These are phyloP conservation scores for Diaporthe ilicicola DNA, from an alignment of 2,329 filamentous ascomycete species.

Conservation along the genomic window DNA sequence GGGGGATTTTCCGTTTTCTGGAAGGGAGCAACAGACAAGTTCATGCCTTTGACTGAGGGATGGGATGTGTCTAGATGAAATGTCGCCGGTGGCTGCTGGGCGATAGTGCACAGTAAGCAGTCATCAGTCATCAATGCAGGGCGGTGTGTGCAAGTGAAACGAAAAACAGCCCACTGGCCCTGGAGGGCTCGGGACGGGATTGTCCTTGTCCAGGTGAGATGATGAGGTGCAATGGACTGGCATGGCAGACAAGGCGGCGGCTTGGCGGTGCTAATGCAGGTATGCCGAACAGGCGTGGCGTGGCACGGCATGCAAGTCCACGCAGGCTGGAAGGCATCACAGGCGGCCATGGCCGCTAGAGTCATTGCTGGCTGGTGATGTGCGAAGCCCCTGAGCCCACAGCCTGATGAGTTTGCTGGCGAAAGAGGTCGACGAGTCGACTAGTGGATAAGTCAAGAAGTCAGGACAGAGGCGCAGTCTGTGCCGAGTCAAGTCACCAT, in stretches of 20 bases:
- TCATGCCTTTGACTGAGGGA: slow-evolving; percentile 8
- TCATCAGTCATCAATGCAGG: slow-evolving; percentile 1
- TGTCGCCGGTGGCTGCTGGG: not conserved
- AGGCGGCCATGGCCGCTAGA: not conserved
- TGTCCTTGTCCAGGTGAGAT: slow-evolving; percentile 19
- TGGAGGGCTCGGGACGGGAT: not conserved
- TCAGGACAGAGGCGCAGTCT: not conserved
- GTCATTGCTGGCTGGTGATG: not conserved
- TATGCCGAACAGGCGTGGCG: not conserved
- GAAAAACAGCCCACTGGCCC: slow-evolving; percentile 1
- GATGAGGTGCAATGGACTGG: slow-evolving; percentile 4
- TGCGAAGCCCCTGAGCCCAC: not conserved
- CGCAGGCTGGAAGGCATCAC: not conserved
- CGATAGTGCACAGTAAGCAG: slow-evolving; percentile 1
- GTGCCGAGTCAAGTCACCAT: slow-evolving; percentile 1
- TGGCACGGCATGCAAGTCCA: not conserved
- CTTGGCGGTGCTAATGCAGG: slow-evolving; percentile 22
- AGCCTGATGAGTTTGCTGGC: not conserved
- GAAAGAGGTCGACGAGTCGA: not conserved
- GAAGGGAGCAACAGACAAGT: not conserved
- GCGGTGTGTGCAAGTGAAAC: slow-evolving; percentile 18
- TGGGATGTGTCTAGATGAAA: not conserved
- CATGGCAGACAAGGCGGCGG: not conserved
- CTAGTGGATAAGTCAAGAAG: not conserved
- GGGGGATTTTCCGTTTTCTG: slow-evolving; percentile 15